Base-by-base conservation (phyloP, 805 yeast genomes). In the Torulaspora quercuum region DNA sequence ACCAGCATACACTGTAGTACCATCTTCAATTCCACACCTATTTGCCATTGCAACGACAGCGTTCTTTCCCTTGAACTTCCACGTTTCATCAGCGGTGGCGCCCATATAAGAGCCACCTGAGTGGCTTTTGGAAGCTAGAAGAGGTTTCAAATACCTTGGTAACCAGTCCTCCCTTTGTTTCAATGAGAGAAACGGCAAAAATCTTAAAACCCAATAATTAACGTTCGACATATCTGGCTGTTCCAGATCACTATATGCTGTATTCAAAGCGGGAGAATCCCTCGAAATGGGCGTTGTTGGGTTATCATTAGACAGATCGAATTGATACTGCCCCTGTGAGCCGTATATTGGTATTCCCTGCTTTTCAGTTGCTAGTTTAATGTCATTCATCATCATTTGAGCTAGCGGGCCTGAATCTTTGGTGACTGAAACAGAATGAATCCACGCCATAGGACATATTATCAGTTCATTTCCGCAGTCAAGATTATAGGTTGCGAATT, bases 371-470 rank as follows among this genome's bases (percentile, higher is more conserved):
- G 30, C 41, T 1, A 30, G 29, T 11, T 39, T 27, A 10, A 53
- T 47, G n/a, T 42, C 35, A 6, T 30, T 31, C 7, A 28, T 15
- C 15, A 39, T 29, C 12, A 38, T 39, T 17, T 22, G 23, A 7
- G 33, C 19, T 35, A 41, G 35, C 18, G 39, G 15, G 46, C 57
- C 34, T 10, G 43, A 25, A 24, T 48, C 49, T 22, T 47, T 35
- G 1, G 64, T 50, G 4, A 58, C 52, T 0, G 87, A 73, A 29
- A 63, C 53, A 0, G 74, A 65, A 25, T 74, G 70, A 45, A 86
- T 65, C 97, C 97, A 89, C 0, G 94, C 94, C 74, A 83, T 87
- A 2, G 96, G 95, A 42, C 82, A 76, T 9, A 89, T 53, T 1
- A 85, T 67, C 38, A 89, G 60, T 21, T 74, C 68, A 0, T 76